Evolutionary conservation across 352 stramenopile genomes (phyloP), one percentile per base, ranked within the genome.

Genomic region (Pythium brassicae): DNA sequence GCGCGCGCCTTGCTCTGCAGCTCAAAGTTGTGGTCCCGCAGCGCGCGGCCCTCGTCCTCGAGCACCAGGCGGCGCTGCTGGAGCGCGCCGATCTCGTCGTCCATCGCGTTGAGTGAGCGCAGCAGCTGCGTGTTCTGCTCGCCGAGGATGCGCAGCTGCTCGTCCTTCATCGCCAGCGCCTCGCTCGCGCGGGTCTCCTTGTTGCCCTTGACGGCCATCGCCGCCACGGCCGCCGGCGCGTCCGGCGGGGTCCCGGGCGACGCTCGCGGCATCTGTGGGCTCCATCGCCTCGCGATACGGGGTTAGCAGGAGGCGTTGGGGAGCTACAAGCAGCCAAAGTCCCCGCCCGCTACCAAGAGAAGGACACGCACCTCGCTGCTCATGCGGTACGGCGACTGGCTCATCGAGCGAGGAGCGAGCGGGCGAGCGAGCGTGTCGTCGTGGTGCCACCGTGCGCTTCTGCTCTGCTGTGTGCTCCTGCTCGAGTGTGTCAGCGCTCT

Each of bases 131-230:
- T 72, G 62, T 97, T 98, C 66, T 98, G 92, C 48, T 97, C 86
- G 35, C 87, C 90, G n/a, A 98, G 75, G 56, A 98, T 97, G 48
- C 88, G 80, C 68, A 98, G 73, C 65, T 98, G 94, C 68, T 98
- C 91, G 70, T 98, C 93, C 65, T 98, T 98, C 87, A 98, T 98
- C 39, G 84, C 82, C 27, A 98, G 76, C n/a, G 92, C 89, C 57
- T 98, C 89, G 37, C 83, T 82, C 12, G 92, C 84, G 25, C 92
- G 86, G 11, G 82, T 87, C 61, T 97, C 92, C 50, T 95, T 89
- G 55, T 73, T 94, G 54, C 78, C 80, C 53, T 90, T 89, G 55
- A 76, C 66, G 23, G 63, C 59, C 72, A 88, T 76, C 10, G 71
- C 63, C 5, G 58, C 65, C 49, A 84, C 42, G 11, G 57, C 42